Evolutionary conservation across 2,329 filamentous ascomycete species (phyloP), one percentile per base, ranked within the genome.

Genomic region (Diaporthe vexans): DNA sequence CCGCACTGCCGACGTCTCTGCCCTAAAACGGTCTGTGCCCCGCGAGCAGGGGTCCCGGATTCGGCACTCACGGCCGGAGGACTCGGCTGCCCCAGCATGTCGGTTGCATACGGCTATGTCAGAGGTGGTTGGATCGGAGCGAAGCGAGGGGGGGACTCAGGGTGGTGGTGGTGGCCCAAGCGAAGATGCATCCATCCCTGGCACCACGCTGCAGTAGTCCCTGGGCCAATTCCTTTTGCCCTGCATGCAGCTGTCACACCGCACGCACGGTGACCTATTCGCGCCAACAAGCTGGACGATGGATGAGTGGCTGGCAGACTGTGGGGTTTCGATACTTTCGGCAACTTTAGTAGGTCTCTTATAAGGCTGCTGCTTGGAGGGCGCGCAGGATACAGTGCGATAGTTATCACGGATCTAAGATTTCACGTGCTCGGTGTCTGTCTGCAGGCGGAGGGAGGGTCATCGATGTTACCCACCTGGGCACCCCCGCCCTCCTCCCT

Each of bases 41-140:
- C 57, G 43, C 2, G 43, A 46, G 19, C 40, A 48, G 69, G 58
- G 57, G 24, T 35, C n/a, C 57, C 46, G 46, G 46, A 54, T 52
- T 72, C 69, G 46, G 69, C 46, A 37, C 69, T 63, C 33, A 72
- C 56, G 33, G 57, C 57, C 56, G 69, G 43, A 72, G 21, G 40
- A 61, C 69, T 17, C 52, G 29, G 56, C 46, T 1, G 29, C 43
- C 43, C 51, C n/a, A 51, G 46, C 69, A 54, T n/a, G 9, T 59
- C n/a, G 46, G 48, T 63, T 72, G 33, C 29, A 67, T 21, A 51
- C 29, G 46, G 61, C 26, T 37, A 35, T 52, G 46, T 67, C 21
- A 52, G 46, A 67, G 63, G 33, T 37, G 63, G 63, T 67, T 37
- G 63, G 63, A 24, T 37, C 29, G 43, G 40, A 48, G 59, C 40